Evolutionary conservation across 345 rosid genomes (phyloP).

Genomic region (Arabidopsis arenosa): DNA sequence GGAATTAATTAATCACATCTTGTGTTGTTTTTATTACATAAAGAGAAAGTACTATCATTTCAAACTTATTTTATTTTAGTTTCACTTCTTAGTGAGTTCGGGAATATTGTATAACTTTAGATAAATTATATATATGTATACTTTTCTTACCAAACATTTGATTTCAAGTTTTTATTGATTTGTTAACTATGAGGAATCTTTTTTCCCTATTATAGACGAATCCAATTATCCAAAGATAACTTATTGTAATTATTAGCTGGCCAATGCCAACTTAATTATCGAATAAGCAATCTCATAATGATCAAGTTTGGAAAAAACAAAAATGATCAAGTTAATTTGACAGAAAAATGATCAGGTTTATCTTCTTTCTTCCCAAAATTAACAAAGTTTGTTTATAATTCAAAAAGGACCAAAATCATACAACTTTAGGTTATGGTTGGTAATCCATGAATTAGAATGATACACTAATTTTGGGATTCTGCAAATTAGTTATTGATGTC

Average conservation of each 20-base stretch:
- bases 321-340: neutral
- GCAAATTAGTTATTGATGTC: neutral
- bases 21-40: neutral
- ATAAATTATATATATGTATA: neutral
- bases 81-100: conserved; percentile 10
- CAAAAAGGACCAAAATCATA: neutral
- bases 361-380: conserved; percentile 15
- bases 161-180: conserved; percentile 13
- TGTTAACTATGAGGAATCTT: conserved; percentile 19
- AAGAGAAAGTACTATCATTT: conserved; percentile 22
- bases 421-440: neutral
- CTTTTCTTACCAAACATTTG: conserved; percentile 32
- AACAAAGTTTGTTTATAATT: neutral
- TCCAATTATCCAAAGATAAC: conserved; percentile 27
- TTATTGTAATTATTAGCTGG: conserved; percentile 30
- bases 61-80: neutral
- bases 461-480: neutral
- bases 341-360: neutral
- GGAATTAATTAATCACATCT: conserved; percentile 1
- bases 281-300: conserved; percentile 31
- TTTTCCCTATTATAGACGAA: conserved; percentile 27
- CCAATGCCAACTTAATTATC: conserved; percentile 3
- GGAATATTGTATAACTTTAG: conserved; percentile 26
- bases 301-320: neutral
- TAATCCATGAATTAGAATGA: neutral